Conservation (phyloP, 2,329 filamentous ascomycete species). For the Exophiala phaeomuriformis region DNA sequence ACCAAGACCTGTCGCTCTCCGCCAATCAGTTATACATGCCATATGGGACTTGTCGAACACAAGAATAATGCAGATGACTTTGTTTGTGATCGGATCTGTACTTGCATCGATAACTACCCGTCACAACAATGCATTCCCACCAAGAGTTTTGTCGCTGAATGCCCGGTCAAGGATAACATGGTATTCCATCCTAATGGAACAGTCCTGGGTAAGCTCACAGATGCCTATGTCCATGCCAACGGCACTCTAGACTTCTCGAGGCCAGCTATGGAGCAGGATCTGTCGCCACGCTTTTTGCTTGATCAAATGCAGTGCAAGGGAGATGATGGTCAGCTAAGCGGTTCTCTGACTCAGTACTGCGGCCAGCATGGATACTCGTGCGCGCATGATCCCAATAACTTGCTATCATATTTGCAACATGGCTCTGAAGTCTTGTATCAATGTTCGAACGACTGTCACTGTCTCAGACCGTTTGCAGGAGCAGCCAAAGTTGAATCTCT, state of each 20-base stretch:
- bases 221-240: slow-evolving; percentile 4
- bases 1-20: not conserved
- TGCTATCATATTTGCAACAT: not conserved
- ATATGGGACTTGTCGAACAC: not conserved
- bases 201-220: slow-evolving; percentile 1
- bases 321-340: not conserved
- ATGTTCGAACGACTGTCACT: not conserved
- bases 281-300: not conserved
- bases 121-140: not conserved
- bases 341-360: slow-evolving; percentile 3
- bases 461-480: not conserved
- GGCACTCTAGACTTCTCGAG: slow-evolving; percentile 6
- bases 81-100: not conserved
- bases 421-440: not conserved
- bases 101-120: not conserved
- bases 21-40: not conserved
- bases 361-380: slow-evolving; percentile 1
- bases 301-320: not conserved
- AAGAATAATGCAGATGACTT: not conserved
- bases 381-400: not conserved
- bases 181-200: not conserved
- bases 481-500: too few relatives aligned
- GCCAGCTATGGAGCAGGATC: not conserved
- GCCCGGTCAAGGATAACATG: not conserved
- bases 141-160: not conserved